phyloP scores from a whole-genome alignment of 2,329 filamentous ascomycete genomes.

The Lasiodiplodia citricola region DNA sequence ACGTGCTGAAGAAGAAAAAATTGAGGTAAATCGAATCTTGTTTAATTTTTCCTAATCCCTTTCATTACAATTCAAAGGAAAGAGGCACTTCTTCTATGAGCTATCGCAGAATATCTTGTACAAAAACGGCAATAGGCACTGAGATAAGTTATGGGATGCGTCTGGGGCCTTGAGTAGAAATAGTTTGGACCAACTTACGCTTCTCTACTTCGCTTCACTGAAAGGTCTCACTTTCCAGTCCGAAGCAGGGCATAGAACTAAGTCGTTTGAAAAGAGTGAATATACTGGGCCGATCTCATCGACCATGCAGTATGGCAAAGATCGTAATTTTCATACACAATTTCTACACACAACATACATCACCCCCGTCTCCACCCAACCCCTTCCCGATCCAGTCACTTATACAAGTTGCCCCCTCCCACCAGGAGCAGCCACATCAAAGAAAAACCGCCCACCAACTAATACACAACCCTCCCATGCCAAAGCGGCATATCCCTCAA shows the following conservation, averaged over 20 bases:
- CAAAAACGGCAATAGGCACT: too few relatives aligned
- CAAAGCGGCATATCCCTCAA: conserved; percentile 52
- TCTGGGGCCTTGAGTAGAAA: too few relatives aligned
- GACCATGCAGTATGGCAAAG: background rate
- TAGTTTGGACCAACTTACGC: background rate
- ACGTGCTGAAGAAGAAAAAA: too few relatives aligned
- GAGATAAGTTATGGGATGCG: too few relatives aligned
- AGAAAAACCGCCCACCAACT: background rate
- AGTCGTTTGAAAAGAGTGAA: background rate
- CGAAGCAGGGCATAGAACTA: background rate
- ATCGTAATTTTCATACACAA: background rate
- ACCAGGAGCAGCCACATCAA: background rate
- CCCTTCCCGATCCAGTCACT: background rate
- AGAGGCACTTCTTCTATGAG: too few relatives aligned
- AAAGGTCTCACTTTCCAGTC: too few relatives aligned
- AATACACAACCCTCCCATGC: conserved; percentile 45
- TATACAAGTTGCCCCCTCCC: background rate
- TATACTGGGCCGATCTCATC: background rate
- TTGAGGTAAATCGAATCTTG: too few relatives aligned
- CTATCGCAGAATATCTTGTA: too few relatives aligned
- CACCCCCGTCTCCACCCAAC: background rate
- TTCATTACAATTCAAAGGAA: too few relatives aligned
- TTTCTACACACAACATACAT: background rate
- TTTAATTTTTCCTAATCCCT: too few relatives aligned
- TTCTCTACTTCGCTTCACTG: background rate